Evolutionary conservation across 768 basidiomycete genomes (phyloP).

Genomic region (Dacryopinax primogenitus): DNA sequence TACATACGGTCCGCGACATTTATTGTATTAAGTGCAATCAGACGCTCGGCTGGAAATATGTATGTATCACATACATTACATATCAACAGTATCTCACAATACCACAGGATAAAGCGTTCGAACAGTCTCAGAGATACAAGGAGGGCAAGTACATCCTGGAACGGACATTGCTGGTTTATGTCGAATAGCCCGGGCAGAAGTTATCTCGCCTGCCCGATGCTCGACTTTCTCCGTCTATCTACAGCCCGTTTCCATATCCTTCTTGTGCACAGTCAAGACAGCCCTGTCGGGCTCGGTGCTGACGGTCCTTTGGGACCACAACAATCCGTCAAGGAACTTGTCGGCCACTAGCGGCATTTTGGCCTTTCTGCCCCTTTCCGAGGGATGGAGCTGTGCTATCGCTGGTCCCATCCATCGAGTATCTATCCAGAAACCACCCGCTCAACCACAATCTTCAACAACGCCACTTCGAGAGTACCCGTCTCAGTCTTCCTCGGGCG

Average conservation of each 20-base stretch:
- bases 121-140: constrained; percentile 87
- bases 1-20: constrained; percentile 92
- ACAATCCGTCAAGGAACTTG: no score
- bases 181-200: constrained; percentile 22
- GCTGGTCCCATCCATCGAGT: not conserved
- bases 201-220: not conserved
- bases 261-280: not conserved
- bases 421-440: not conserved
- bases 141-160: constrained; percentile 98
- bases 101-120: constrained; percentile 80
- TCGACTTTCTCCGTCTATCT: not conserved
- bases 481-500: not conserved
- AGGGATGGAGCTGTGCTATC: not conserved
- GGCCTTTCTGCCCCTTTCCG: not conserved
- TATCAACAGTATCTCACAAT: not conserved
- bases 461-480: not conserved
- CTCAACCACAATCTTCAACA: not conserved
- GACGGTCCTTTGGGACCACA: no score
- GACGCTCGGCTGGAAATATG: constrained; percentile 97
- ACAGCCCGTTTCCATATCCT: not conserved
- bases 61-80: constrained; percentile 29
- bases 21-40: constrained; percentile 82
- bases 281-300: no score
- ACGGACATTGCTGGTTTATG: constrained; percentile 75
- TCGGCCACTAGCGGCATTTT: no score